These are phyloP conservation scores for Penicillium verhagenii DNA, from an alignment of 495 filamentous ascomycete genomes.

Conservation along the genomic window DNA sequence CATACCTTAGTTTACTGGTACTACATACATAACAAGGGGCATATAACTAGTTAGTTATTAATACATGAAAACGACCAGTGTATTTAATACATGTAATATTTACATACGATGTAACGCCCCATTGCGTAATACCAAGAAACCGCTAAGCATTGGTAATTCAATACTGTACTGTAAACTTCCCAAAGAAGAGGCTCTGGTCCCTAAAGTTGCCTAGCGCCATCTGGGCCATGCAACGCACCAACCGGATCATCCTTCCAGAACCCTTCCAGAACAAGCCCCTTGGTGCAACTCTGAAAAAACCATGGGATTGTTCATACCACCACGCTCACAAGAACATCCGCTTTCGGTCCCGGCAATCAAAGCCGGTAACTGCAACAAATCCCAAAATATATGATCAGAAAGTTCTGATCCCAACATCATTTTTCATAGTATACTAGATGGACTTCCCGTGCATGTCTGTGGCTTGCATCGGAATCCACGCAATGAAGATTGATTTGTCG, in stretches of 20 bases:
- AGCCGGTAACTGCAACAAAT: background rate
- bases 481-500: conserved; percentile 24
- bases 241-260: conserved; percentile 32
- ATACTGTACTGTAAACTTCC: conserved; percentile 6
- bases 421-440: background rate
- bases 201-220: conserved; percentile 2
- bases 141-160: background rate
- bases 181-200: background rate
- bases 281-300: conserved; percentile 5
- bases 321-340: background rate
- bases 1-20: too few species aligned
- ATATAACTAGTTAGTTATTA: too few species aligned
- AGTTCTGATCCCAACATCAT: background rate
- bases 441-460: background rate
- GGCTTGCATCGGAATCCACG: conserved; percentile 1
- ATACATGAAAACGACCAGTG: background rate
- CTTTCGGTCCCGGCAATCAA: background rate
- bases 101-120: conserved; percentile 5
- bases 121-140: conserved; percentile 9
- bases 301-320: conserved; percentile 11
- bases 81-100: background rate
- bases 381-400: background rate
- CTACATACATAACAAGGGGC: too few species aligned
- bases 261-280: conserved; percentile 19
- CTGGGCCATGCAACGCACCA: conserved; percentile 5